Evolutionary conservation across 768 basidiomycete genomes (phyloP).

Genomic region (Dentipellis fragilis): DNA sequence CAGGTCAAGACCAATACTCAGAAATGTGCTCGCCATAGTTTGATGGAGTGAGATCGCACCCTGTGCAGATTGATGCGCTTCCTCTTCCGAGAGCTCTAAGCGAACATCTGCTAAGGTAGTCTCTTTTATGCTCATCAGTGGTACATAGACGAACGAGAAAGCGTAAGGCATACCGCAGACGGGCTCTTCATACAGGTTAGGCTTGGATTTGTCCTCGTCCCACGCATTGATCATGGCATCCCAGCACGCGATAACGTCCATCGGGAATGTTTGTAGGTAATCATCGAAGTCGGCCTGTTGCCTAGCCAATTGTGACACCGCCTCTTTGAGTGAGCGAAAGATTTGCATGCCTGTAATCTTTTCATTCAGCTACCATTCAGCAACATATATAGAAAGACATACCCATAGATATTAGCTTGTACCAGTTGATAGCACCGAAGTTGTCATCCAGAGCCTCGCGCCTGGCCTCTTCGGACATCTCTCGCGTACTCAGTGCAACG

Average conservation of each 20-base stretch:
- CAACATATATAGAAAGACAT: neutral
- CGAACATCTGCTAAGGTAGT: neutral
- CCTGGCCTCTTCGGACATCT: slow-evolving; percentile 8
- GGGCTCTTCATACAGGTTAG: slow-evolving; percentile 2
- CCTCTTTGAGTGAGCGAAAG: neutral
- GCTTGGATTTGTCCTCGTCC: neutral
- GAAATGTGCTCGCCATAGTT: neutral
- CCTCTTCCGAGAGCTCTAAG: neutral
- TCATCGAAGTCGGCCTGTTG: neutral
- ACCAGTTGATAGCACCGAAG: slow-evolving; percentile 9
- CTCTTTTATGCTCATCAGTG: neutral
- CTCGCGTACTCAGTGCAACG: slow-evolving; percentile 1
- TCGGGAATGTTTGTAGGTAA: neutral
- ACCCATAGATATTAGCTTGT: slow-evolving; percentile 3
- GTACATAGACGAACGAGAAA: too few relatives aligned
- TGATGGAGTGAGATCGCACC: neutral
- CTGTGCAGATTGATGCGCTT: neutral
- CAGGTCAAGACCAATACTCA: neutral
- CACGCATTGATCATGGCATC: neutral
- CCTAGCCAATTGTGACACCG: neutral
- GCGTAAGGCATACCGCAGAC: neutral
- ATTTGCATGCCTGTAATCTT: neutral
- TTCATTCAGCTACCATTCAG: neutral
- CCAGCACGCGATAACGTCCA: neutral
- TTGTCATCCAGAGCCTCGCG: slow-evolving; percentile 9